Conservation (phyloP, 352 stramenopile genomes). For the Globisporangium okanoganense region DNA sequence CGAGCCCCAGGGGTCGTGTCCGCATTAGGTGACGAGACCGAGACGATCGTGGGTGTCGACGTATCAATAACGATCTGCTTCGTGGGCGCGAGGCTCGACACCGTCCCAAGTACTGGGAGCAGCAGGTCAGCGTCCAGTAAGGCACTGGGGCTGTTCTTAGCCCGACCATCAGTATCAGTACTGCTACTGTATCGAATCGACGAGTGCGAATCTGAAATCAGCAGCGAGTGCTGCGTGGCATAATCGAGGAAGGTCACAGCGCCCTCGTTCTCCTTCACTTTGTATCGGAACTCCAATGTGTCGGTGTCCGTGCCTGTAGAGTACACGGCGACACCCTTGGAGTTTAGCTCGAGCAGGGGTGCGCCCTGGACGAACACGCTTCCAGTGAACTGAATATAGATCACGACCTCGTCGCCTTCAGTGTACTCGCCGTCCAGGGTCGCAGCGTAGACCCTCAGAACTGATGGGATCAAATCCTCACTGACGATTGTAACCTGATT, state of each 20-base stretch:
- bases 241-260: constrained; percentile 46
- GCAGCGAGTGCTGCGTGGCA: constrained; percentile 35
- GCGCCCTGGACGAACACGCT: constrained; percentile 45
- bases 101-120: constrained; percentile 25
- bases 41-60: constrained; percentile 27
- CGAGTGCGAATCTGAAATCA: constrained; percentile 16
- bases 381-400: constrained; percentile 50
- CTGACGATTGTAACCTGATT: constrained; percentile 31
- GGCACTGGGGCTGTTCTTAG: not conserved
- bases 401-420: constrained; percentile 51
- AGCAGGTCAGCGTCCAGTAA: constrained; percentile 32
- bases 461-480: constrained; percentile 24
- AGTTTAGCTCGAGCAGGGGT: constrained; percentile 67
- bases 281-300: constrained; percentile 63
- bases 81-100: constrained; percentile 28
- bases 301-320: constrained; percentile 40
- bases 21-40: constrained; percentile 38
- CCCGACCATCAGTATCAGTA: not conserved
- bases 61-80: constrained; percentile 41
- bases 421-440: constrained; percentile 51
- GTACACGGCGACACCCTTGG: constrained; percentile 48
- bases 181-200: constrained; percentile 7
- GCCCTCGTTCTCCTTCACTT: constrained; percentile 39
- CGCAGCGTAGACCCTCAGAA: constrained; percentile 39
- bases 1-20: constrained; percentile 23